A percentile compares a stretch with the other conserved stretches of the same genome.
Conservation (phyloP, 2,329 filamentous ascomycete species). For the Cryphonectria japonica region DNA sequence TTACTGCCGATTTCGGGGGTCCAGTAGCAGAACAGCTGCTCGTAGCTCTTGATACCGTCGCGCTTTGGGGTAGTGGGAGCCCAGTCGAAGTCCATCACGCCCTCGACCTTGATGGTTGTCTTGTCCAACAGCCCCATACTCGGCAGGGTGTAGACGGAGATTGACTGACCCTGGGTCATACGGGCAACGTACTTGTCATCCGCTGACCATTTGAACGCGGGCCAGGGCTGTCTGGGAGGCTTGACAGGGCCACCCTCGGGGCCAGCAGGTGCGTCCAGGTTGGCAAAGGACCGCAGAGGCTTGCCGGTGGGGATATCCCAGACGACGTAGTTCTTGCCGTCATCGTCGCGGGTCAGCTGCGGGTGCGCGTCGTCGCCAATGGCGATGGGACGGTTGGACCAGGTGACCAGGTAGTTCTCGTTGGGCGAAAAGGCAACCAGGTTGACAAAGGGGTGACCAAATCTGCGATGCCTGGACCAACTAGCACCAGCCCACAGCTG, state of each 20-base stretch:
- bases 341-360: conserved; percentile 84
- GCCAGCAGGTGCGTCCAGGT: conserved; percentile 75
- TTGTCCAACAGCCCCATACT: conserved; percentile 89
- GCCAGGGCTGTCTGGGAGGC: conserved; percentile 91
- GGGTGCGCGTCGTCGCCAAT: conserved; percentile 88
- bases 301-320: conserved; percentile 93
- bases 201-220: conserved; percentile 98
- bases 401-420: conserved; percentile 94
- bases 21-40: conserved; percentile 98
- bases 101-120: conserved; percentile 93
- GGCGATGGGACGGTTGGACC: conserved; percentile 91
- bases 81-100: conserved; percentile 98
- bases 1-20: conserved; percentile 98
- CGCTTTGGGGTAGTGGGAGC: conserved; percentile 80
- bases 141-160: conserved; percentile 94
- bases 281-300: conserved; percentile 90
- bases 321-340: conserved; percentile 99
- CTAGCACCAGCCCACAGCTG: conserved; percentile 93
- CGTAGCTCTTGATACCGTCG: conserved; percentile 86
- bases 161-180: conserved; percentile 83
- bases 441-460: conserved; percentile 94
- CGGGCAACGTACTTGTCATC: conserved; percentile 97
- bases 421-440: conserved; percentile 92
- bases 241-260: conserved; percentile 70
- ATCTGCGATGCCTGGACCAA: conserved; percentile 90